Evolutionary conservation across 2,329 filamentous ascomycete species (phyloP), one percentile per base, ranked within the genome.

Genomic region (Fusarium sp.): DNA sequence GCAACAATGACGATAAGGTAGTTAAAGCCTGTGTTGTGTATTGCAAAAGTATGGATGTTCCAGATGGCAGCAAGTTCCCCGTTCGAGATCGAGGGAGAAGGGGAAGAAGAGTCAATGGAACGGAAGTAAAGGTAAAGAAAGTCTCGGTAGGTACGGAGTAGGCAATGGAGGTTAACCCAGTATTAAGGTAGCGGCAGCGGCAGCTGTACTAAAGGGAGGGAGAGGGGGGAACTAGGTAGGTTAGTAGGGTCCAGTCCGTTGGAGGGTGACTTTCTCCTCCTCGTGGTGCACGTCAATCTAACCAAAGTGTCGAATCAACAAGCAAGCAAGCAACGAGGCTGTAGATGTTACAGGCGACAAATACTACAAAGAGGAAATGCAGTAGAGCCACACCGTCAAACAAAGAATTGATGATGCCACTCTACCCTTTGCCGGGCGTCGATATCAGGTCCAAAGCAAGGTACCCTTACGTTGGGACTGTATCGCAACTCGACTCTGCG

Each of bases 341-440:
- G 28, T 31, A 31, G 28, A 31, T 42, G 21, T 46, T 47, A 34
- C 45, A 63, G 46, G 49, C 28, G 28, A 31, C 28, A 31, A 31
- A 31, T 31, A 11, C 28, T 33, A 54, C 33, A 54, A 57, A 57
- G 24, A 57, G 26, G 34, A 22, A 44, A 51, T 17, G 31, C n/a
- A 51, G 24, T 21, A 56, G 50, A 66, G 62, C 57, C 57, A 66
- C 62, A 57, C 51, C 43, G 45, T 60, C 54, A 43, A 69, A 57
- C 52, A 53, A 56, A 62, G 43, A 46, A 46, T 40, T 28, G 43
- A 62, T 62, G 56, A 69, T 69, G 34, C 65, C 65, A 69, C 66
- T 69, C 57, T 56, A 22, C 50, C 28, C 52, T 65, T 44, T 69
- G 33, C 65, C 40, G 53, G 47, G 55, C 55, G 57, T 54, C 24